These are phyloP conservation scores for Metschnikowia shivogae DNA, from an alignment of 805 yeast species.

Conservation along the genomic window DNA sequence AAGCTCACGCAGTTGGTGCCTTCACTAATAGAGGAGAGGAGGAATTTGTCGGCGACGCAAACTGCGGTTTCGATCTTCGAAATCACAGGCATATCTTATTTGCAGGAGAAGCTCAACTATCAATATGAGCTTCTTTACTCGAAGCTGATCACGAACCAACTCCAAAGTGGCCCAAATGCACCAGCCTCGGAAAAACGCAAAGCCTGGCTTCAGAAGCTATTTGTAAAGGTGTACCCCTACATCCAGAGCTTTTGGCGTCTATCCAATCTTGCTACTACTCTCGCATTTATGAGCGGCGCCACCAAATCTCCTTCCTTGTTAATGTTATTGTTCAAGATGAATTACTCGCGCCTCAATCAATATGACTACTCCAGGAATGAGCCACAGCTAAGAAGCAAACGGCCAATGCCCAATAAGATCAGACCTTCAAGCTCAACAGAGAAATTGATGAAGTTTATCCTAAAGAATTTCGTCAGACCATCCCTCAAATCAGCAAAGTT, in stretches of 20 bases:
- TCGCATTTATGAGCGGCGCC: constrained; percentile 64
- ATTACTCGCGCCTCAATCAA: constrained; percentile 58
- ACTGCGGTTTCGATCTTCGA: constrained; percentile 51
- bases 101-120: constrained; percentile 63
- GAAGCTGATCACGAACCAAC: constrained; percentile 48
- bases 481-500: constrained; percentile 29
- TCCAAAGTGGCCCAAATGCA: constrained; percentile 21
- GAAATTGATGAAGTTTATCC: constrained; percentile 24
- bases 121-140: constrained; percentile 62
- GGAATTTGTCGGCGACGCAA: constrained; percentile 53
- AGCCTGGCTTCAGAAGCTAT: constrained; percentile 33
- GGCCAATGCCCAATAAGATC: constrained; percentile 22
- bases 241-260: constrained; percentile 45
- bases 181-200: constrained; percentile 22
- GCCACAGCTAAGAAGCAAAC: constrained; percentile 11
- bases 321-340: constrained; percentile 57
- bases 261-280: constrained; percentile 51
- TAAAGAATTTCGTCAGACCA: constrained; percentile 22
- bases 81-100: constrained; percentile 62
- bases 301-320: constrained; percentile 59
- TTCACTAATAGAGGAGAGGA: constrained; percentile 45
- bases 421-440: constrained; percentile 42
- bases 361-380: constrained; percentile 46
- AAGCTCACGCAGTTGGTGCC: constrained; percentile 37
- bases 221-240: constrained; percentile 61